phyloP scores from a whole-genome alignment of 2,329 filamentous ascomycete genomes.

The Dothistroma septosporum region DNA sequence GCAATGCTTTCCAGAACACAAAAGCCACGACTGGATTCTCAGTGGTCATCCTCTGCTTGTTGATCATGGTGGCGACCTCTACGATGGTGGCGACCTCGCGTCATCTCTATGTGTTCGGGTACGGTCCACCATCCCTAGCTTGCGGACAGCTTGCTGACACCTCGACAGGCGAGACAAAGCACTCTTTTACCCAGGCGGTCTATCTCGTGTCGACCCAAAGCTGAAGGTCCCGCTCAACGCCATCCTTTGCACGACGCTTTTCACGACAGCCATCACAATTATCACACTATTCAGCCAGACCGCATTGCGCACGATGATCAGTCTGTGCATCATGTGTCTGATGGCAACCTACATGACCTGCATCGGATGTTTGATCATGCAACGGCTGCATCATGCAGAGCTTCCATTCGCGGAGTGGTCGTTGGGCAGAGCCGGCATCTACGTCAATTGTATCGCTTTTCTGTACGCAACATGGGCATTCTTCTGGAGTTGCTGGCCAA shows the following conservation, averaged over 20 bases:
- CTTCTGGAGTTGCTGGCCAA: conserved; percentile 44
- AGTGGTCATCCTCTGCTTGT: conserved; percentile 31
- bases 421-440: conserved; percentile 37
- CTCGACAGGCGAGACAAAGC: conserved; percentile 45
- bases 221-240: conserved; percentile 29
- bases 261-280: conserved; percentile 31
- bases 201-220: conserved; percentile 28
- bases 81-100: conserved; percentile 39
- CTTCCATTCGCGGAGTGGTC: conserved; percentile 38
- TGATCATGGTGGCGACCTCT: conserved; percentile 39
- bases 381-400: conserved; percentile 34
- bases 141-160: conserved; percentile 24
- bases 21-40: conserved; percentile 32
- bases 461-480: conserved; percentile 35
- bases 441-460: conserved; percentile 37
- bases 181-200: conserved; percentile 37
- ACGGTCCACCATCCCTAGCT: conserved; percentile 20
- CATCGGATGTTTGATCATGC: conserved; percentile 37
- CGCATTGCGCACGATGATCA: conserved; percentile 42
- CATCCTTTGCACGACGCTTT: conserved; percentile 28
- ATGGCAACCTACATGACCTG: conserved; percentile 42
- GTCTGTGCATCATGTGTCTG: conserved; percentile 38
- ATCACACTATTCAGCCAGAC: conserved; percentile 37
- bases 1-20: conserved; percentile 29
- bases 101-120: conserved; percentile 40